These are phyloP conservation scores for Cymbidium sinense DNA, from an alignment of 106 monocot genomes.

Conservation along the genomic window DNA sequence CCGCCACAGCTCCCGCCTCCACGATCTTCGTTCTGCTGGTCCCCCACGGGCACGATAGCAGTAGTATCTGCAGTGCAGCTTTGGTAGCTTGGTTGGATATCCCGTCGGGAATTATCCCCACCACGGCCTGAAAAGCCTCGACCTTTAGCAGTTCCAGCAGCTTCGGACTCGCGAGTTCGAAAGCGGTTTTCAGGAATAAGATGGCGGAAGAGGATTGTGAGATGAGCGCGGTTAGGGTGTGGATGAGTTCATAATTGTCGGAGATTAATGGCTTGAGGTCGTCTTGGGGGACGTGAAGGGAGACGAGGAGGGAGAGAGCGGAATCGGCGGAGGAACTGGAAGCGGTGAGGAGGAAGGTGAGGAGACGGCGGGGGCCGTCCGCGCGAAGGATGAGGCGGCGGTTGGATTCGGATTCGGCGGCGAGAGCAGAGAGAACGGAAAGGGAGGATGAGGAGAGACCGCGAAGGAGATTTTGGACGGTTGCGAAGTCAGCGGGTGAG, in stretches of 20 bases:
- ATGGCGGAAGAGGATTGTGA: neutral
- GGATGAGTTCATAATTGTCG: slow-evolving; percentile 18
- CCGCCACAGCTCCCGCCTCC: slow-evolving; percentile 36
- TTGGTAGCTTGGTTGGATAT: slow-evolving; percentile 18
- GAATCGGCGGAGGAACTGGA: neutral
- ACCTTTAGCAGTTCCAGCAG: slow-evolving; percentile 15
- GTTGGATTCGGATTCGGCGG: slow-evolving; percentile 38
- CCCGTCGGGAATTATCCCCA: slow-evolving; percentile 2
- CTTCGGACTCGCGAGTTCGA: slow-evolving; percentile 7
- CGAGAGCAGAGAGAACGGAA: slow-evolving; percentile 4
- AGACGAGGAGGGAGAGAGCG: slow-evolving; percentile 13
- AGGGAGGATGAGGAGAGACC: slow-evolving; percentile 7
- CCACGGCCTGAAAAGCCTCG: slow-evolving; percentile 22
- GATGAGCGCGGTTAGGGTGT: neutral
- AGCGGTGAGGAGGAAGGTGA: slow-evolving; percentile 1
- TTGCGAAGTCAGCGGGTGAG: slow-evolving; percentile 18
- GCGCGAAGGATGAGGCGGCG: slow-evolving; percentile 26
- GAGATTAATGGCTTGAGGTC: slow-evolving; percentile 14
- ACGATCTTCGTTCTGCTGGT: slow-evolving; percentile 29
- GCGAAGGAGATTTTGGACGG: slow-evolving; percentile 27
- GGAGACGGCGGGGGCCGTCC: slow-evolving; percentile 10
- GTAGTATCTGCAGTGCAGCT: slow-evolving; percentile 29
- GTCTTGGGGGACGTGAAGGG: slow-evolving; percentile 14
- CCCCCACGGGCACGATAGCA: slow-evolving; percentile 21
- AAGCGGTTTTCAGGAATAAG: slow-evolving; percentile 15